Base-by-base conservation (phyloP, 768 basidiomycete genomes). In the Suillus plorans region DNA sequence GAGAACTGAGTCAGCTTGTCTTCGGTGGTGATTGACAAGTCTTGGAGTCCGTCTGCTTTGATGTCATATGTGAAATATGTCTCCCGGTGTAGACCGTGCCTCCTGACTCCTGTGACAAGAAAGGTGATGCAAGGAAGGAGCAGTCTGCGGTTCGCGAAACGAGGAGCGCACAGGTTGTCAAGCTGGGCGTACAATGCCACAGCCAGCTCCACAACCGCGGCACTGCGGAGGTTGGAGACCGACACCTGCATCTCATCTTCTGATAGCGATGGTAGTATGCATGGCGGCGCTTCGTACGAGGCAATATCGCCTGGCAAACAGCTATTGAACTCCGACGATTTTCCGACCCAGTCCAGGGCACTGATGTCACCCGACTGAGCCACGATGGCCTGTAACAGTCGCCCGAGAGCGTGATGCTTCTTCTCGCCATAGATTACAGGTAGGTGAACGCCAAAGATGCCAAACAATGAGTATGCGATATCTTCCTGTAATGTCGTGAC, bases 401-500 rank as follows among this genome's bases (percentile, higher is more conserved):
- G 31, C 5, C 45, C 50, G 6, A 53, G 39, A n/a, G 61, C 50
- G 5, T 55, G 36, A 16, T 62, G 45, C n/a, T 55, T 62, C 55
- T n/a, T n/a, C 44, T 63, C 68, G 22, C 68, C 68, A 31, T 68
- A 68, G 50, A 49, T 50, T 16, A 69, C 49, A 13, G 64, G 57
- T 18, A 69, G 34, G n/a, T 57, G 55, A 6, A 57, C n/a, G 4
- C 36, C 36, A 37, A 69, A 65, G 22, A 69, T 49, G 13, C 64
- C 64, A 25, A 68, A 28, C 18, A 69, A 49, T 14, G 62, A 66
- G 45, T 68, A 68, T 14, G 64, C 64, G 2, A 31, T 63, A 34
- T 69, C 68, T 52, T 69, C 68, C 52, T 49, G 39, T 20, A 52
- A 52, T 14, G 64, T 69, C 16, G 68, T 69, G 9, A 31, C 60